Evolutionary conservation across 2,329 filamentous ascomycete species (phyloP), one percentile per base, ranked within the genome.

Genomic region (Massarina eburnea): DNA sequence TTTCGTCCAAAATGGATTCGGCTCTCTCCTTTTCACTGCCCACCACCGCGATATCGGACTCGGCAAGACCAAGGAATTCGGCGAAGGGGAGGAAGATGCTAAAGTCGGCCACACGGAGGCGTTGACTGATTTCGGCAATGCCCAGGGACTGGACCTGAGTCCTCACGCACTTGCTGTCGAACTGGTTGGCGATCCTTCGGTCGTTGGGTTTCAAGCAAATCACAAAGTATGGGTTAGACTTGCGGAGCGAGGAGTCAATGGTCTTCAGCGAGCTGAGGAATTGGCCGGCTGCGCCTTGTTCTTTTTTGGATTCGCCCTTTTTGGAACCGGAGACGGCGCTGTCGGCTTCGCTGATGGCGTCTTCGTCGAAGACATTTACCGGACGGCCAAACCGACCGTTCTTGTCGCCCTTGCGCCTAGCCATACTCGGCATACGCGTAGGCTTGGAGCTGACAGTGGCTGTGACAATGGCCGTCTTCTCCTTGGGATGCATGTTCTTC

Each of bases 161-260:
- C 3, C 94, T 85, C 18, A 99, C 94, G 67, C 94, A 99, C 71
- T 97, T 97, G 80, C 91, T 96, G 71, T 99, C 94, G 60, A 97
- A 99, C 64, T 99, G 94, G 58, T 99, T 99, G 51, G 94, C 92
- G 56, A 99, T 99, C 39, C 94, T 85, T 42, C 94, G 83, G 67
- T 99, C 94, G 59, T 99, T 99, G 18, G 94, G 92, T 73, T 99
- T 99, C 53, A 99, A 74, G 64, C 94, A 99, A 72, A 99, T 96
- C 35, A 99, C 82, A 59, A 96, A 97, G 72, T 99, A 99, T 1
- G 88, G 83, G 62, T 99, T 99, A 9, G 91, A 88, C 62, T 91
- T 89, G 3, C 86, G 82, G 35, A 99, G 77, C 2, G 90, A 91
- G 59, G 92, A 91, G 47, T 86, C 95, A 46, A 99, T 89, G 48